Evolutionary conservation across 148 eudicot genomes (phyloP).

Genomic region (Cornus florida): DNA sequence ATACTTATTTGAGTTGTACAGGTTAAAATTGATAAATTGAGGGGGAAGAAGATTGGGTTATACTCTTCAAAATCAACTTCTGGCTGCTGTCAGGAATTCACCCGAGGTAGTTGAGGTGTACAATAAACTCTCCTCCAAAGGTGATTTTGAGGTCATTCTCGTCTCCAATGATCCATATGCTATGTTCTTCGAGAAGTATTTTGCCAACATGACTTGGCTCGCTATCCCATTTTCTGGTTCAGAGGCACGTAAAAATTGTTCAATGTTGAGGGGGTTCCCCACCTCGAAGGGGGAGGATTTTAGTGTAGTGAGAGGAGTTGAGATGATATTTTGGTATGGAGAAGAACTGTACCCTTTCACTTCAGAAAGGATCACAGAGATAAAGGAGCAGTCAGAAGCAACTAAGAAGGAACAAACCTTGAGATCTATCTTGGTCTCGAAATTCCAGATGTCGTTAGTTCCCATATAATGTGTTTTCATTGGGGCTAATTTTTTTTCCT

Average conservation of each 20-base stretch:
- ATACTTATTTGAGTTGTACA: too few relatives aligned
- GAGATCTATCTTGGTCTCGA: slow-evolving; percentile 36
- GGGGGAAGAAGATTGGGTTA: slow-evolving; percentile 39
- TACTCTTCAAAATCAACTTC: too few relatives aligned
- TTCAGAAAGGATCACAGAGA: slow-evolving; percentile 29
- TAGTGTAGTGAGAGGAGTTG: slow-evolving; percentile 33
- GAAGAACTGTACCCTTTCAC: slow-evolving; percentile 45
- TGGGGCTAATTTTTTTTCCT: background rate
- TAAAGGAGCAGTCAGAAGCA: slow-evolving; percentile 43
- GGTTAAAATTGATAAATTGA: slow-evolving; percentile 40
- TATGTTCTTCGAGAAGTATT: slow-evolving; percentile 35
- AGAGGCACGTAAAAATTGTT: slow-evolving; percentile 20
- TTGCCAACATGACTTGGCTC: slow-evolving; percentile 58
- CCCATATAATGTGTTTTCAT: background rate
- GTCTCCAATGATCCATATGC: too few relatives aligned
- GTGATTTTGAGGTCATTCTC: too few relatives aligned
- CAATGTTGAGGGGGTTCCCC: slow-evolving; percentile 40
- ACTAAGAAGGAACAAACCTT: slow-evolving; percentile 39
- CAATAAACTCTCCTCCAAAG: too few relatives aligned
- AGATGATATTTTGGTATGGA: slow-evolving; percentile 28
- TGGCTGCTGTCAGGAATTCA: too few relatives aligned
- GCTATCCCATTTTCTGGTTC: slow-evolving; percentile 45
- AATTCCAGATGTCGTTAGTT: background rate
- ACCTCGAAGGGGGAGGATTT: slow-evolving; percentile 38
- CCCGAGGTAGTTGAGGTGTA: too few relatives aligned